Base-by-base conservation (phyloP, 257 asterid genomes). In the Voacanga thouarsii region DNA sequence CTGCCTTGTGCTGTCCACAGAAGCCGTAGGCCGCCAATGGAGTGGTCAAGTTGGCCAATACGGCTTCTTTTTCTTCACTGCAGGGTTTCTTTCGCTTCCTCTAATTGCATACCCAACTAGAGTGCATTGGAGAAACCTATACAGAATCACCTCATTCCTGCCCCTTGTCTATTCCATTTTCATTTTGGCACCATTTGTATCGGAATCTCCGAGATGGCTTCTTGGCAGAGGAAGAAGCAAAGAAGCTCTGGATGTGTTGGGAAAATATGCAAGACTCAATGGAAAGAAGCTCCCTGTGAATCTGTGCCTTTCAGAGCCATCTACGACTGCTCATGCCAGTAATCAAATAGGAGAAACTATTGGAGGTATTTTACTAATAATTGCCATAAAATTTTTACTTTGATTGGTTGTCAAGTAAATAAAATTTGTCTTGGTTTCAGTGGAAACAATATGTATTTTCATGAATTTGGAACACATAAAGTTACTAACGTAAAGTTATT, bases 201-300 rank as follows among this genome's bases (percentile, higher is more conserved):
- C 83, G 3, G 94, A 89, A 77, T 89, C 94, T 79, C 94, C 94
- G 0, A 78, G 92, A 74, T 89, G 90, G 89, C 89, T 89, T 77
- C 89, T 89, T 0, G 82, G 79, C n/a, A 78, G 87, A 77, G 94
- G 94, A 63, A 78, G 91, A 74, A 85, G 83, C 39, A 84, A 83
- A 72, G 94, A 89, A 83, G 89, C 94, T 63, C 87, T 89, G 15
- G 76, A 82, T 33, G 90, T 89, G 6, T 74, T 88, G 79, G 83
- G 71, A 80, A 86, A 83, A 78, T 83, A 84, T 76, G 94, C 94
- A 68, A 85, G 86, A 63, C 75, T 79, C 18, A 89, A 89, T 49
- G 94, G 92, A 21, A 89, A 60, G 64, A 85, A 85, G 63, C 37
- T 89, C 10, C 76, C 76, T 6, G 11, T 14, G 0, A 51, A 72